A percentile compares a stretch with the other conserved stretches of the same genome.
phyloP scores from a whole-genome alignment of 164 flowering plant genomes.

The Litsea cubeba region DNA sequence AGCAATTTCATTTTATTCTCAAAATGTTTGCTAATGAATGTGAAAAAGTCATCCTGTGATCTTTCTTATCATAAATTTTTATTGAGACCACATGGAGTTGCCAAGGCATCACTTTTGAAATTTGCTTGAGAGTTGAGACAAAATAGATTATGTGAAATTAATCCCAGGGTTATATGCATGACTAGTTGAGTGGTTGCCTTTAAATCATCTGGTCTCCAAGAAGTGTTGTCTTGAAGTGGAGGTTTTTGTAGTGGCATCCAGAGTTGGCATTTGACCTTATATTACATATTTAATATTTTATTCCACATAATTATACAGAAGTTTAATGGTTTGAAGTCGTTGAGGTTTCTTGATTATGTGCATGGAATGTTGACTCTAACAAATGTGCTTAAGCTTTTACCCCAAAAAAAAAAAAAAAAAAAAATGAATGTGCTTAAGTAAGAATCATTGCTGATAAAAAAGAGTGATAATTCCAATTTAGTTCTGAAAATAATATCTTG shows the following conservation, averaged over 20 bases:
- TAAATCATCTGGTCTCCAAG: not conserved
- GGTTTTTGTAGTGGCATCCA: too few relatives aligned
- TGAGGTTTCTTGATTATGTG: not conserved
- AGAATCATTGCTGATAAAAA: too few relatives aligned
- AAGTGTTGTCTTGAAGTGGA: not conserved
- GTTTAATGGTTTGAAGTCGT: not conserved
- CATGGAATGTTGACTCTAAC: slow-evolving; percentile 1
- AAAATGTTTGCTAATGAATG: not conserved
- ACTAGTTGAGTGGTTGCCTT: too few relatives aligned
- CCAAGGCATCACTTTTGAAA: not conserved
- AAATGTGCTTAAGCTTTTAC: too few relatives aligned
- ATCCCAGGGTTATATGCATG: not conserved
- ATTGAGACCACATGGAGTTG: not conserved
- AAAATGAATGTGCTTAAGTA: too few relatives aligned
- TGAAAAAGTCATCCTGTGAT: not conserved
- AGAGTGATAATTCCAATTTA: too few relatives aligned
- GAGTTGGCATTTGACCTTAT: too few relatives aligned
- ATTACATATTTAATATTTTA: too few relatives aligned
- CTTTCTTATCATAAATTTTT: not conserved
- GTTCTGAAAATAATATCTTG: too few relatives aligned
- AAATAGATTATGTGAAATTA: not conserved
- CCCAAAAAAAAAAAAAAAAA: too few relatives aligned
- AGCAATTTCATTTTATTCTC: not conserved
- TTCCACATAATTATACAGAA: not conserved
- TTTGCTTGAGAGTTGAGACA: not conserved